Conservation (phyloP, 148 eudicot genomes). For the Persicaria tinctoria region DNA sequence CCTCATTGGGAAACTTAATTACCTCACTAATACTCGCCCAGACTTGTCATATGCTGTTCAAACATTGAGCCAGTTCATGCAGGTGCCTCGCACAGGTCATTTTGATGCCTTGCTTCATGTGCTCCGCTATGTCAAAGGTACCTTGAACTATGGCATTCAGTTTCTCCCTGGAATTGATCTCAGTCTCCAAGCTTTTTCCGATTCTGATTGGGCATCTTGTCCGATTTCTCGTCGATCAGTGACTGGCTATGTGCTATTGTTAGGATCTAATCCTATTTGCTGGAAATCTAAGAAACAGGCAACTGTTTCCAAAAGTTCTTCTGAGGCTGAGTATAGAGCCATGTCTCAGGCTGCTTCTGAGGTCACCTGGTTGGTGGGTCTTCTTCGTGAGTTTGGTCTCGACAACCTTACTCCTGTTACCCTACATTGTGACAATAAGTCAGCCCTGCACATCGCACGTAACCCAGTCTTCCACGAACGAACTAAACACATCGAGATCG, state of each 20-base stretch:
- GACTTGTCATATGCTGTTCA: neutral
- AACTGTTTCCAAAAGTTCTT: too few species aligned
- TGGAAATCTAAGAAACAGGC: neutral
- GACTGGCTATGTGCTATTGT: neutral
- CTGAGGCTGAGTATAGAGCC: neutral
- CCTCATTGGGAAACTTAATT: neutral
- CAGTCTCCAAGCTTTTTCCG: neutral
- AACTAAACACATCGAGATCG: neutral
- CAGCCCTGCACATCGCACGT: neutral
- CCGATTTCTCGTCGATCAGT: neutral
- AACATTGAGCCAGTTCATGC: neutral
- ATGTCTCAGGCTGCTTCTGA: neutral
- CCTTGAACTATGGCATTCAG: neutral
- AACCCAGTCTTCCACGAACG: neutral
- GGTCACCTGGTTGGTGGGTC: neutral
- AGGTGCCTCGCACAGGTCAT: neutral
- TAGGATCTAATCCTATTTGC: neutral
- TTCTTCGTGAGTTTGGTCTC: neutral
- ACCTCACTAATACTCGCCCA: neutral
- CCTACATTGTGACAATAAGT: neutral
- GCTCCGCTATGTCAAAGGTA: neutral
- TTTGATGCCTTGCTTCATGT: neutral
- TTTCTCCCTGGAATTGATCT: too few species aligned
- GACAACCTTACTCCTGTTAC: neutral
- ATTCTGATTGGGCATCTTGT: neutral